Percentiles rank a stretch among this genome's conserved stretches.
These are phyloP conservation scores for Ustilago lituana DNA, from an alignment of 1,284 basidiomycete genomes.

Conservation along the genomic window DNA sequence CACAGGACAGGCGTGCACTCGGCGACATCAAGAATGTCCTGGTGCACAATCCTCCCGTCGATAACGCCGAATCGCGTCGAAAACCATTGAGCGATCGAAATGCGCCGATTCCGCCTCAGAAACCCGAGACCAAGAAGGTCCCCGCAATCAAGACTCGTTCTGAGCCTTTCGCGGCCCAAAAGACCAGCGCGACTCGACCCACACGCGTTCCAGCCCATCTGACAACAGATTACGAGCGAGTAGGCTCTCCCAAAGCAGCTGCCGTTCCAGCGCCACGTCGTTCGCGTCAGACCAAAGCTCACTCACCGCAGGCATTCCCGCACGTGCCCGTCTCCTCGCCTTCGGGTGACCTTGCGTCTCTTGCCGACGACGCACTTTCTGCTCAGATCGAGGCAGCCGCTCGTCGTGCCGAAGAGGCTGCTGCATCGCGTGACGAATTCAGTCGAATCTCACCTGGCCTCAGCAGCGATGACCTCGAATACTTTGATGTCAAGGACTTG, in stretches of 20 bases:
- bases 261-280: neutral
- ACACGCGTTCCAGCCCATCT: neutral
- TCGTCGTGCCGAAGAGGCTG: neutral
- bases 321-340: constrained; percentile 6
- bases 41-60: neutral
- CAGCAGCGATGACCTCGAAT: constrained; percentile 35
- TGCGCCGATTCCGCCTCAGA: neutral
- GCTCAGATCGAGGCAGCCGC: constrained; percentile 20
- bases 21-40: constrained; percentile 27
- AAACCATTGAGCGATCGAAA: constrained; percentile 31
- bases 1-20: constrained; percentile 3
- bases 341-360: neutral
- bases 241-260: neutral
- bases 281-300: neutral
- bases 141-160: neutral
- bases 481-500: constrained; percentile 19
- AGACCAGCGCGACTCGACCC: neutral
- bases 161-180: neutral
- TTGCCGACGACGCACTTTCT: neutral
- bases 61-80: constrained; percentile 7
- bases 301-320: neutral
- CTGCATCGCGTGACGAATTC: constrained; percentile 10
- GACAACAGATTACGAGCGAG: neutral
- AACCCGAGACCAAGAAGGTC: neutral
- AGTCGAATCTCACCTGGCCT: constrained; percentile 21